Conservation (phyloP, 306 rosid genomes). For the Malus sylvestris region DNA sequence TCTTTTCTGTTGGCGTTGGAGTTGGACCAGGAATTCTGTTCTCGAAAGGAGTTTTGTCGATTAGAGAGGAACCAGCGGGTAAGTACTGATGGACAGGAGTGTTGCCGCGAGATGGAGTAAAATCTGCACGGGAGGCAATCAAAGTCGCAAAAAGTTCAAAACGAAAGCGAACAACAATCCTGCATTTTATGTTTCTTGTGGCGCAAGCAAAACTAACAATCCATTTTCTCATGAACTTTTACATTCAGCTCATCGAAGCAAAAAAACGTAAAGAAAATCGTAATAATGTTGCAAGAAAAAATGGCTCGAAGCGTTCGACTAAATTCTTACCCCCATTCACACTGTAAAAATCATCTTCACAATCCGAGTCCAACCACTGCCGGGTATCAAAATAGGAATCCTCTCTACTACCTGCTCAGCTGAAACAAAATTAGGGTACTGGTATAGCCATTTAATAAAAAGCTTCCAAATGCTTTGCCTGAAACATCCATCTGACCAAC, state of each 20-base stretch:
- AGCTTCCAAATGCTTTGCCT: background rate
- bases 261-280: background rate
- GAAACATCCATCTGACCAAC: background rate
- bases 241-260: background rate
- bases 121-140: conserved; percentile 38
- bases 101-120: conserved; percentile 77
- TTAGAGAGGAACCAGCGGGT: conserved; percentile 24
- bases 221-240: background rate
- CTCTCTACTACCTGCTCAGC: conserved; percentile 64
- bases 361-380: conserved; percentile 86
- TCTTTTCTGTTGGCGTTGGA: conserved; percentile 51
- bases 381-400: conserved; percentile 76
- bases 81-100: conserved; percentile 55
- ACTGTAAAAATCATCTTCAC: conserved; percentile 83
- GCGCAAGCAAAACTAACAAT: background rate
- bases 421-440: background rate
- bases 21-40: conserved; percentile 37
- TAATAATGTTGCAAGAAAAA: background rate
- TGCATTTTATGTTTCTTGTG: background rate
- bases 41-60: conserved; percentile 25
- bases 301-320: conserved; percentile 12
- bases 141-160: conserved; percentile 10
- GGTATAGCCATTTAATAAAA: background rate
- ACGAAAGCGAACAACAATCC: background rate
- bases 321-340: conserved; percentile 87